Base-by-base conservation (phyloP, 192 early-diverging fungal genomes). In the Backusella sp. region DNA sequence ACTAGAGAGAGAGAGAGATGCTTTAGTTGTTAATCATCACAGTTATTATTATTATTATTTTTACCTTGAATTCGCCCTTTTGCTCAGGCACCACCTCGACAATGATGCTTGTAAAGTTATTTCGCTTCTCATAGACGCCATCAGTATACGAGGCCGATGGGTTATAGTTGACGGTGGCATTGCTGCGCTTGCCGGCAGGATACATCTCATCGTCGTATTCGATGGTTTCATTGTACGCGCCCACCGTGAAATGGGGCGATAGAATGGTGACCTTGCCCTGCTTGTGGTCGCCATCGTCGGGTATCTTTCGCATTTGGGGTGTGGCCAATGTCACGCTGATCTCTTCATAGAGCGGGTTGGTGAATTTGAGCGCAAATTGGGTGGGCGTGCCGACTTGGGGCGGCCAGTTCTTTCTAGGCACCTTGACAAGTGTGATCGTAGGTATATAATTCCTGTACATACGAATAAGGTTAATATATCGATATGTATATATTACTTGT, bases 341-440 rank as follows among this genome's bases (percentile, higher is more conserved):
- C 67, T 91, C 91, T 23, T 91, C 89, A 56, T 96, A 91, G 2
- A 91, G 81, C 15, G 96, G 96, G 73, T 97, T 96, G 21, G 91
- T 87, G 83, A 97, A 94, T 30, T 91, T 89, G 21, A 97, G 73
- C 1, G 90, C 84, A 34, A 94, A 78, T 39, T 87, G 82, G 14
- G 84, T 82, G 52, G 72, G 83, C 37, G 65, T 15, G 41, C 73
- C 73, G 30, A 78, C 68, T 77, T 65, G 66, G 62, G 72, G 59
- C 17, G 78, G 71, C 76, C 75, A 79, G 17, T 69, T 75, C 59
- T 73, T 76, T 21, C 73, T 70, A 37, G 85, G 86, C 9, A 86
- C 39, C 19, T 75, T 83, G 41, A 82, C 84, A 34, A 95, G 85
- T 9, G 92, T 91, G 46, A 97, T 93, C 32, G 85, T 91, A 0